Conservation (phyloP, 2,329 filamentous ascomycete genomes). For the Xylariaceae sp. region DNA sequence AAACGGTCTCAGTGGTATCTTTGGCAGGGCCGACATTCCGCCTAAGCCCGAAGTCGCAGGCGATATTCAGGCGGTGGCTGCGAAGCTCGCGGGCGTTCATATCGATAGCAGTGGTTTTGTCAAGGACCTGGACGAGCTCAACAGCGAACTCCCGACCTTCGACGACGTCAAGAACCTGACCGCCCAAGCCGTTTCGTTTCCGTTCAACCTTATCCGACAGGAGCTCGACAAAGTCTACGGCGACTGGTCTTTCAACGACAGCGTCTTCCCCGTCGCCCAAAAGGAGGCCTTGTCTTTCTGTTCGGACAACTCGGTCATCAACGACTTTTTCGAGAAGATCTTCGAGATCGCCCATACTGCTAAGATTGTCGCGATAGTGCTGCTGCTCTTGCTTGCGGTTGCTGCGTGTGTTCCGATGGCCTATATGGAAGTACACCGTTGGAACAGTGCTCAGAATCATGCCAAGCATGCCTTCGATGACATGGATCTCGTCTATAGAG, state of each 20-base stretch:
- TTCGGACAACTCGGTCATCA: slow-evolving; percentile 79
- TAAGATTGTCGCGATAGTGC: slow-evolving; percentile 74
- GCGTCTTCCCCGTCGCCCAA: slow-evolving; percentile 77
- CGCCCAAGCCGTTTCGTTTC: slow-evolving; percentile 70
- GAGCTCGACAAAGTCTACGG: slow-evolving; percentile 72
- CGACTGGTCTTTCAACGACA: slow-evolving; percentile 76
- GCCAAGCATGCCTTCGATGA: slow-evolving; percentile 73
- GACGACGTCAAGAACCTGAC: slow-evolving; percentile 82
- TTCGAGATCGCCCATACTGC: slow-evolving; percentile 68
- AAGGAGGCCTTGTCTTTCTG: slow-evolving; percentile 88
- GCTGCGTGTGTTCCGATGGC: slow-evolving; percentile 78
- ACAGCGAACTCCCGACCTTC: slow-evolving; percentile 81
- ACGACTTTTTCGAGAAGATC: slow-evolving; percentile 79
- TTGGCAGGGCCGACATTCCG: slow-evolving; percentile 32
- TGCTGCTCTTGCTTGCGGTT: slow-evolving; percentile 72
- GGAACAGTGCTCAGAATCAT: slow-evolving; percentile 68
- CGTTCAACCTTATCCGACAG: slow-evolving; percentile 78
- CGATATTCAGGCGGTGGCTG: slow-evolving; percentile 66
- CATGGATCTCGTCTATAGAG: slow-evolving; percentile 87
- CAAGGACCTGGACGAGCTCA: slow-evolving; percentile 70
- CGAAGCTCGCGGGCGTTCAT: slow-evolving; percentile 68
- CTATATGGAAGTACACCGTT: slow-evolving; percentile 77
- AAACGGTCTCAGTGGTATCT: slow-evolving; percentile 49
- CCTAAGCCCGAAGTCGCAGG: slow-evolving; percentile 46
- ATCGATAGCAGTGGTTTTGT: slow-evolving; percentile 70